These are phyloP conservation scores for Prunus campanulata DNA, from an alignment of 306 rosid species.

Conservation along the genomic window DNA sequence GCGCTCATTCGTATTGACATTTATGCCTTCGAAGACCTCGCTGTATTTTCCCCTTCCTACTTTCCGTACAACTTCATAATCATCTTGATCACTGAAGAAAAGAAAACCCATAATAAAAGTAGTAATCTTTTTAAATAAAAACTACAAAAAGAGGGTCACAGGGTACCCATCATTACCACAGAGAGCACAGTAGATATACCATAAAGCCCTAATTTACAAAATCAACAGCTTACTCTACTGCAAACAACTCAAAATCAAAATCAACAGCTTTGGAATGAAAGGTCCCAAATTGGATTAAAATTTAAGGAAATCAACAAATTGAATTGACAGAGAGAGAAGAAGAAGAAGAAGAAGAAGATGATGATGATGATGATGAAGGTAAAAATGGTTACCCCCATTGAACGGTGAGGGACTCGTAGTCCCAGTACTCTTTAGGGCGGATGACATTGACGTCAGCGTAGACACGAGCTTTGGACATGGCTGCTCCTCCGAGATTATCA, in stretches of 20 bases:
- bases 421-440: conserved; percentile 94
- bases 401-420: conserved; percentile 87
- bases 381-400: conserved; percentile 70
- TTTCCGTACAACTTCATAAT: conserved; percentile 94
- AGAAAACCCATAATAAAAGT: neutral
- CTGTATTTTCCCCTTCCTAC: conserved; percentile 99
- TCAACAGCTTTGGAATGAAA: neutral
- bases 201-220: neutral
- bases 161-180: neutral
- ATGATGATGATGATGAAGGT: neutral
- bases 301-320: neutral
- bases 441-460: conserved; percentile 74
- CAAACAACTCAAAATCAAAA: neutral
- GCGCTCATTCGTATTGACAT: conserved; percentile 77
- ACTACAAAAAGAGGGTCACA: neutral
- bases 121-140: neutral
- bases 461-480: conserved; percentile 85
- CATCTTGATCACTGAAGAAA: conserved; percentile 74
- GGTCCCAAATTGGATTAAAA: neutral
- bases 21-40: conserved; percentile 94
- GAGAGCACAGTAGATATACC: neutral
- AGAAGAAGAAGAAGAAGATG: neutral
- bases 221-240: neutral
- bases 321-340: neutral
- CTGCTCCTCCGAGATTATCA: conserved; percentile 11